These are phyloP conservation scores for Cytidiella melzeri DNA, from an alignment of 768 basidiomycete genomes.

Conservation along the genomic window DNA sequence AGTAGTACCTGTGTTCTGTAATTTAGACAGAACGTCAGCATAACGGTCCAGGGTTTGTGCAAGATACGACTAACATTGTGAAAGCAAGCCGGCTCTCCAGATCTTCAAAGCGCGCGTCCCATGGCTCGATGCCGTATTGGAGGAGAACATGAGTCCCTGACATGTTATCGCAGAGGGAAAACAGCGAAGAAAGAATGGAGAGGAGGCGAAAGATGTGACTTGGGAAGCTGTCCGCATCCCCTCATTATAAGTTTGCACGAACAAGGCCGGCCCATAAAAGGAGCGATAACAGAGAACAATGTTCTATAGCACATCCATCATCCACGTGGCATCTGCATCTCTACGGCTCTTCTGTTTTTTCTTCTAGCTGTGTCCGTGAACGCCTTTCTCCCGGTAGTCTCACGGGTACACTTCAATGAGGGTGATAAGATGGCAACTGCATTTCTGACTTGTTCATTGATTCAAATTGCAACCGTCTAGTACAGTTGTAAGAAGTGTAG, in stretches of 20 bases:
- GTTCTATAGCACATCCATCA: neutral
- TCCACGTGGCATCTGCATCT: neutral
- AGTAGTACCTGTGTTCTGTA: neutral
- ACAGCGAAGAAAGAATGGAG: conserved; percentile 7
- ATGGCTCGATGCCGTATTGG: conserved; percentile 61
- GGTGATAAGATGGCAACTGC: no score
- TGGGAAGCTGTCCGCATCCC: no score
- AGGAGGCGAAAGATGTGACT: no score
- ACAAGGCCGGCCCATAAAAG: conserved; percentile 10
- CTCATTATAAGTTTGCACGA: conserved; percentile 8
- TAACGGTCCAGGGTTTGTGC: neutral
- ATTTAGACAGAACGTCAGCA: neutral
- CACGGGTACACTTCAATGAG: no score
- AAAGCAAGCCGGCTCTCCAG: conserved; percentile 59
- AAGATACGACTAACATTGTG: conserved; percentile 46
- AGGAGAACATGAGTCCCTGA: conserved; percentile 42
- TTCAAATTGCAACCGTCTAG: no score
- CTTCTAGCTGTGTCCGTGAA: no score
- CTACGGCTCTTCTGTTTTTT: no score
- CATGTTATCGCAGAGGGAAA: conserved; percentile 26
- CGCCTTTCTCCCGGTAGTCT: no score
- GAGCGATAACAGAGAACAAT: neutral
- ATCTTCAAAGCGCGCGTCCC: conserved; percentile 57
- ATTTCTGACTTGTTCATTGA: no score
- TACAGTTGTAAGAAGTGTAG: no score